phyloP scores from a whole-genome alignment of 2,329 filamentous ascomycete species.

The Didymella lethalis region DNA sequence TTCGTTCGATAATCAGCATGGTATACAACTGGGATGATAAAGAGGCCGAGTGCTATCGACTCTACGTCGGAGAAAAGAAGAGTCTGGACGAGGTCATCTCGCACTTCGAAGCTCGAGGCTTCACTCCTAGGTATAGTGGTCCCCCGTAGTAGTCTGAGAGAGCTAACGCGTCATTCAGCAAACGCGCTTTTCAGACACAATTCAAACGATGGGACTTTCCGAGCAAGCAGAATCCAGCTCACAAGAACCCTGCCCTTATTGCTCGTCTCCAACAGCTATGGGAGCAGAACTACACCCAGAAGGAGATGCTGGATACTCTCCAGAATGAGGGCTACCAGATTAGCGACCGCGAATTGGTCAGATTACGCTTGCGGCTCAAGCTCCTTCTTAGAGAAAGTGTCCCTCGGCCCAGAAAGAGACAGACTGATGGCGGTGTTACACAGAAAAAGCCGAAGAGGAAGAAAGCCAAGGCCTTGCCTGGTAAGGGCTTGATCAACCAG shows the following conservation, averaged over 20 bases:
- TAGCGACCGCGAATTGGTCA: constrained; percentile 73
- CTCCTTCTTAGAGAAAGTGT: constrained; percentile 65
- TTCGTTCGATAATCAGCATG: constrained; percentile 22
- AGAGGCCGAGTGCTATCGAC: constrained; percentile 69
- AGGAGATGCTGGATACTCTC: constrained; percentile 75
- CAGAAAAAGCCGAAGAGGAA: constrained; percentile 25
- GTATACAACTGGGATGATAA: constrained; percentile 73
- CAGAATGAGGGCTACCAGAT: constrained; percentile 77
- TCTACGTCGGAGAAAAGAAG: constrained; percentile 80
- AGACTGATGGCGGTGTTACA: constrained; percentile 36
- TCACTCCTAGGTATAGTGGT: constrained; percentile 69
- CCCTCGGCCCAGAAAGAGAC: constrained; percentile 61
- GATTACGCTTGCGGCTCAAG: constrained; percentile 72
- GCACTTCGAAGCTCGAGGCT: constrained; percentile 68
- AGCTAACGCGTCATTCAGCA: constrained; percentile 57
- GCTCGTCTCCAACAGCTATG: constrained; percentile 77
- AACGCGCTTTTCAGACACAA: constrained; percentile 77
- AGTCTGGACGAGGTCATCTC: constrained; percentile 77
- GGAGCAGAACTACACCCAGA: constrained; percentile 75
- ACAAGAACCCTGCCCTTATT: constrained; percentile 73
- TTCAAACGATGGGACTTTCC: constrained; percentile 84
- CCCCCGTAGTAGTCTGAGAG: constrained; percentile 1
- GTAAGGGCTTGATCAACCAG: constrained; percentile 36
- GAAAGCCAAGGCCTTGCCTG: constrained; percentile 24
- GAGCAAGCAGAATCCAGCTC: constrained; percentile 73